Percentiles rank a stretch among this genome's conserved stretches.
phyloP scores from a whole-genome alignment of 106 monocot genomes.

The Apostasia shenzhenica region DNA sequence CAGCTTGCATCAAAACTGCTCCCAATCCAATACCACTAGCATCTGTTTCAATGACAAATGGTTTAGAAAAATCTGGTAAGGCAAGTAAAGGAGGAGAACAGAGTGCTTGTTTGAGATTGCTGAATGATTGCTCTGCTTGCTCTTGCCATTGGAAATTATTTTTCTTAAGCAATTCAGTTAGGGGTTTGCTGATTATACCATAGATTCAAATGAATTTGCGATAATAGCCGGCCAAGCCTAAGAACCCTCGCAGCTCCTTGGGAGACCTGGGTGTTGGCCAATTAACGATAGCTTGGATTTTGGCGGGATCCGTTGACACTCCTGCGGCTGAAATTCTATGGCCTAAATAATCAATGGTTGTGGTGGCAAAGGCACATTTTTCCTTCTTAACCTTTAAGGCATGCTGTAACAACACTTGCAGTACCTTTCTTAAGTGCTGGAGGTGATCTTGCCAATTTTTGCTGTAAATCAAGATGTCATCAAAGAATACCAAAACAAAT shows the following conservation, averaged over 20 bases:
- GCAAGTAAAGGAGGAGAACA: background rate
- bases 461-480: too few species aligned
- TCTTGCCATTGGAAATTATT: background rate
- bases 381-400: too few species aligned
- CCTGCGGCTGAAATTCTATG: too few species aligned
- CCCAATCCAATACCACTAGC: conserved; percentile 1
- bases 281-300: background rate
- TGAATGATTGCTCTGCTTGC: background rate
- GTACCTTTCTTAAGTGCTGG: too few species aligned
- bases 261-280: background rate
- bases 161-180: background rate
- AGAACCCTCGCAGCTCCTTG: background rate
- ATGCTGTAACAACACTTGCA: too few species aligned
- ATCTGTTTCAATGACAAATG: conserved; percentile 5
- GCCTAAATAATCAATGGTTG: too few species aligned
- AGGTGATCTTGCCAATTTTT: too few species aligned
- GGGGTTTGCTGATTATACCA: background rate
- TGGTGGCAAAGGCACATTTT: too few species aligned
- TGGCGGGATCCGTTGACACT: too few species aligned
- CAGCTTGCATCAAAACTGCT: conserved; percentile 5
- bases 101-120: background rate
- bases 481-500: too few species aligned
- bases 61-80: background rate
- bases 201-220: conserved; percentile 1
- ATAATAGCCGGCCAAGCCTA: conserved; percentile 11